These are phyloP conservation scores for Zopfia rhizophila DNA, from an alignment of 2,329 filamentous ascomycete species.

Conservation along the genomic window DNA sequence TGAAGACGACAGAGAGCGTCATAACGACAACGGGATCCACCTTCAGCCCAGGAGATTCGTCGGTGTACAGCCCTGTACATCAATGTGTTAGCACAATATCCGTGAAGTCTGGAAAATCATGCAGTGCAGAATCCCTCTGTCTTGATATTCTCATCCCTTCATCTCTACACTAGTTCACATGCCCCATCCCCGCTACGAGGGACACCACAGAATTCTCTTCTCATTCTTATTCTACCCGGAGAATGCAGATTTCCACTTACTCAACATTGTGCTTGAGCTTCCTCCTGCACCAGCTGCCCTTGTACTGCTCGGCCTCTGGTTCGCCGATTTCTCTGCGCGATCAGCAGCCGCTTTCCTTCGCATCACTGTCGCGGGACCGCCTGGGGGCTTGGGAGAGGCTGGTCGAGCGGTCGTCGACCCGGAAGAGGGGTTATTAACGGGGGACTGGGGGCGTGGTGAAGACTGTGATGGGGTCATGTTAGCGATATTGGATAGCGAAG, in stretches of 20 bases:
- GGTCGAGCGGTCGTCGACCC: slow-evolving; percentile 80
- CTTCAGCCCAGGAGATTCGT: slow-evolving; percentile 96
- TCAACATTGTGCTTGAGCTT: slow-evolving; percentile 98
- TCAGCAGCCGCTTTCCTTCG: slow-evolving; percentile 94
- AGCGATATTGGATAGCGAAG: slow-evolving; percentile 13
- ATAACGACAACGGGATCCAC: slow-evolving; percentile 98
- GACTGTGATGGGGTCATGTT: slow-evolving; percentile 34
- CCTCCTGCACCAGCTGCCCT: slow-evolving; percentile 93
- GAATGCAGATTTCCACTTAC: slow-evolving; percentile 64
- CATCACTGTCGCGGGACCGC: slow-evolving; percentile 94
- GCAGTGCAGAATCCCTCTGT: slow-evolving; percentile 7
- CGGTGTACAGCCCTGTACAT: slow-evolving; percentile 91
- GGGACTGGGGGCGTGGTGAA: slow-evolving; percentile 50
- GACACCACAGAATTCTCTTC: not conserved
- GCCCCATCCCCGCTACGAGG: slow-evolving; percentile 9
- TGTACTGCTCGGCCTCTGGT: slow-evolving; percentile 91
- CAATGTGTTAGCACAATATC: too few relatives aligned
- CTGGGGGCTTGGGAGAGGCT: slow-evolving; percentile 87
- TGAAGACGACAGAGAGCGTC: slow-evolving; percentile 96
- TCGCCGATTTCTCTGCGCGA: slow-evolving; percentile 96
- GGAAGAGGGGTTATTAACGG: slow-evolving; percentile 57
- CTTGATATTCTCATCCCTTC: slow-evolving; percentile 2
- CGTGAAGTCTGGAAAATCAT: too few relatives aligned
- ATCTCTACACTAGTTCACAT: not conserved
- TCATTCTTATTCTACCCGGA: not conserved